Evolutionary conservation across 805 yeast genomes (phyloP), one percentile per base, ranked within the genome.

Genomic region (Blastobotrys muscicola): DNA sequence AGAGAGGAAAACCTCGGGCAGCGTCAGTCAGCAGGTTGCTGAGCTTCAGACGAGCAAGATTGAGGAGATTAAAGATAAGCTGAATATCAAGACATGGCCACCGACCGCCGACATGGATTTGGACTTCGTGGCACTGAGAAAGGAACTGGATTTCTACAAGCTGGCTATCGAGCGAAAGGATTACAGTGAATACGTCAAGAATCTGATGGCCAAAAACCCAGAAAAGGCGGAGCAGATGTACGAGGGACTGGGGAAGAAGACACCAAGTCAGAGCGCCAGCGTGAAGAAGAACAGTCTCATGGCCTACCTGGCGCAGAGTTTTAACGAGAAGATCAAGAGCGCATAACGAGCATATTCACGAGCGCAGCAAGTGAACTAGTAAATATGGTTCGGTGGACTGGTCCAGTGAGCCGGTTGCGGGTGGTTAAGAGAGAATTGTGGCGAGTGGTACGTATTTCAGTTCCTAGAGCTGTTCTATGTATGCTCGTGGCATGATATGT

Each of bases 261-360:
- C 69, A 29, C 62, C 66, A 13, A 33, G 46, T 23, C 52, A 73
- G 49, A 72, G 75, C 57, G 67, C 66, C 41, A 70, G 71, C 59
- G 76, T 80, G 15, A 77, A 71, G 57, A 85, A 83, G 67, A 87
- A 87, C 61, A 62, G 85, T 38, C 61, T 84, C 53, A 73, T 86
- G 58, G 84, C 82, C 62, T 80, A 72, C 59, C 65, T 78, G 23
- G 64, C 73, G 52, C 65, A 68, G 33, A 49, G 51, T 31, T 47
- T 55, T 10, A 54, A 20, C 26, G 26, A 20, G 26, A 20, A 20
- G 26, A 20, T 31, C 11, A 39, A 32, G 34, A n/a, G n/a, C n/a
- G n/a, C n/a, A n/a, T n/a, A n/a, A n/a, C n/a, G n/a, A n/a, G n/a
- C n/a, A n/a, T n/a, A n/a, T n/a, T n/a, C n/a, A n/a, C n/a, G n/a